Evolutionary conservation across 1,139 yeast species (phyloP).

Genomic region (Debaryomyces robertsiae): DNA sequence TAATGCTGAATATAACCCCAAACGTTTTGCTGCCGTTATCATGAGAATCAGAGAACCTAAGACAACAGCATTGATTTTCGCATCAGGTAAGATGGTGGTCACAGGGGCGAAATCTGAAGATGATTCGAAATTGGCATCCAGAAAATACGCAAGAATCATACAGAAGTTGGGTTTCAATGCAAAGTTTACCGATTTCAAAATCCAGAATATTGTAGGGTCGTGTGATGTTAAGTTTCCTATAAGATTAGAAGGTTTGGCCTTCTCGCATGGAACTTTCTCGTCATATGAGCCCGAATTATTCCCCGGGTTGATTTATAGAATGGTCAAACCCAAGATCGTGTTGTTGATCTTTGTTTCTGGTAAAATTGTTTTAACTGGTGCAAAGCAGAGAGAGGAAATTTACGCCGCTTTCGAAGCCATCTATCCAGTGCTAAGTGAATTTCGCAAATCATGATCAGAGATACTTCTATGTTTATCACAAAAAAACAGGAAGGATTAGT

Average conservation of each 20-base stretch:
- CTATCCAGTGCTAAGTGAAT: conserved; percentile 97
- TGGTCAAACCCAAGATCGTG: conserved; percentile 98
- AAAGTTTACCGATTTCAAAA: conserved; percentile 93
- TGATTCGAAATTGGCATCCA: conserved; percentile 93
- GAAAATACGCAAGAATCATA: conserved; percentile 96
- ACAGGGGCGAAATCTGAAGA: conserved; percentile 99
- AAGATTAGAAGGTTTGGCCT: conserved; percentile 95
- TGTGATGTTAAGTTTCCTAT: conserved; percentile 98
- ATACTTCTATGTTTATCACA: not conserved
- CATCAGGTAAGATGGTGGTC: conserved; percentile 99
- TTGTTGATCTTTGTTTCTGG: conserved; percentile 95
- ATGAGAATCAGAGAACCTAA: conserved; percentile 99
- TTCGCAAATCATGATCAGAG: conserved; percentile 65
- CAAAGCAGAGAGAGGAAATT: conserved; percentile 97
- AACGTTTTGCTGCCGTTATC: conserved; percentile 98
- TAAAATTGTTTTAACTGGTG: conserved; percentile 97
- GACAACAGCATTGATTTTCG: conserved; percentile 96
- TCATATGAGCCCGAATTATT: conserved; percentile 97
- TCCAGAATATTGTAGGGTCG: conserved; percentile 98
- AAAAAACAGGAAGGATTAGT: conserved; percentile 4
- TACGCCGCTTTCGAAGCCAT: conserved; percentile 98
- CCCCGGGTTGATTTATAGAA: conserved; percentile 98
- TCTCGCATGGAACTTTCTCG: conserved; percentile 98
- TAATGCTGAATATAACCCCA: conserved; percentile 97
- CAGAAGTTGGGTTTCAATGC: conserved; percentile 98